These are phyloP conservation scores for Didymellaceae sp. DNA, from an alignment of 2,329 filamentous ascomycete species.

Conservation along the genomic window DNA sequence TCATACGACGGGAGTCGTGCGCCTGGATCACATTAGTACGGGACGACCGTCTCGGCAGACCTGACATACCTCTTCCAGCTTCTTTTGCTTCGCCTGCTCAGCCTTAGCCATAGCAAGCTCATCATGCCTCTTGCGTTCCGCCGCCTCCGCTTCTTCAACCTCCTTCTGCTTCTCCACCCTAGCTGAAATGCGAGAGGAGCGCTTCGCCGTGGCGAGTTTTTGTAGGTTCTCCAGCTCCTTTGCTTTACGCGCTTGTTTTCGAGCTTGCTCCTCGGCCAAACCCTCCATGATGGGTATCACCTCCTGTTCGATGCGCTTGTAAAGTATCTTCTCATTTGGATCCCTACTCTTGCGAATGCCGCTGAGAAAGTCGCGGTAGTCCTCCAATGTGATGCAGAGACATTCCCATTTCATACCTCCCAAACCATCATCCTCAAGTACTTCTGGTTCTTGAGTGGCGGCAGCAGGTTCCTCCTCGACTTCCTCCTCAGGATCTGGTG, in stretches of 20 bases:
- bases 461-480: conserved; percentile 45
- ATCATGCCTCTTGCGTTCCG: conserved; percentile 67
- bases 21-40: conserved; percentile 59
- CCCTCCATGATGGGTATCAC: conserved; percentile 85
- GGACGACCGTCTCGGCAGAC: neutral
- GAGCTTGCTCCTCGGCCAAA: conserved; percentile 70
- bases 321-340: conserved; percentile 81
- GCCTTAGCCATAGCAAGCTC: conserved; percentile 69
- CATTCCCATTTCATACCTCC: conserved; percentile 90
- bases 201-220: conserved; percentile 90
- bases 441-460: conserved; percentile 43
- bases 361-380: conserved; percentile 75
- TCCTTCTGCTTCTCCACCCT: conserved; percentile 80
- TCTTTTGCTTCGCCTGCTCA: conserved; percentile 65
- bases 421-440: conserved; percentile 65
- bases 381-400: conserved; percentile 78
- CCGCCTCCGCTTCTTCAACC: conserved; percentile 74
- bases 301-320: conserved; percentile 74
- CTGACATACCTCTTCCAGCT: conserved; percentile 65
- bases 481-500: conserved; percentile 50
- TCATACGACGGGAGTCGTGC: conserved; percentile 79
- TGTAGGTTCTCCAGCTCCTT: conserved; percentile 82
- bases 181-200: conserved; percentile 85
- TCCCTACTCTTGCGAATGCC: conserved; percentile 78
- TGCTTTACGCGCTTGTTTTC: conserved; percentile 76